Evolutionary conservation across 352 stramenopile species (phyloP).

Genomic region (Pythium utonaiense): DNA sequence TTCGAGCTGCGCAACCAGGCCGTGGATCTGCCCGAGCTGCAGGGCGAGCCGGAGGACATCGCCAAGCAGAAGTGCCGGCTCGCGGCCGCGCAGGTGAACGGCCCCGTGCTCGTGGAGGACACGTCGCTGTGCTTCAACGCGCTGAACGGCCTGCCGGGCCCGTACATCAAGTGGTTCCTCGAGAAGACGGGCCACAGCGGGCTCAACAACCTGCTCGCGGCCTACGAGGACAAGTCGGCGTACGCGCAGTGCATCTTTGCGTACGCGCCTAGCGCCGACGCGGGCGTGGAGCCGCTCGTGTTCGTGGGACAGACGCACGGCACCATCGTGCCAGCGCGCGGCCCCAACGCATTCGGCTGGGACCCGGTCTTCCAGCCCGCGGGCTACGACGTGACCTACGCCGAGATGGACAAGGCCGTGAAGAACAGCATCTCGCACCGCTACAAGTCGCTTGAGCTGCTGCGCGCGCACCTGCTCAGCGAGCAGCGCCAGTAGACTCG

Average conservation of each 20-base stretch:
- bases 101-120: conserved; percentile 95
- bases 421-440: conserved; percentile 93
- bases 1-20: conserved; percentile 92
- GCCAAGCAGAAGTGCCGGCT: conserved; percentile 93
- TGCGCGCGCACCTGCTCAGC: conserved; percentile 26
- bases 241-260: conserved; percentile 97
- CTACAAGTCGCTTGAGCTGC: conserved; percentile 75
- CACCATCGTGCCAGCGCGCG: conserved; percentile 90
- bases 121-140: conserved; percentile 97
- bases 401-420: conserved; percentile 85
- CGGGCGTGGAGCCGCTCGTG: conserved; percentile 77
- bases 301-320: conserved; percentile 93
- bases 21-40: conserved; percentile 96
- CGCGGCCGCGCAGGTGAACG: conserved; percentile 80
- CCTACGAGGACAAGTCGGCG: conserved; percentile 93
- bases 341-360: conserved; percentile 86
- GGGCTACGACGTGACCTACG: conserved; percentile 83
- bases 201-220: conserved; percentile 93
- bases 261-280: conserved; percentile 62
- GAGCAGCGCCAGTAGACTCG: neutral
- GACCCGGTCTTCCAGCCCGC: conserved; percentile 89
- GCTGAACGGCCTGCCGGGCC: conserved; percentile 90
- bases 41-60: conserved; percentile 95
- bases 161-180: conserved; percentile 99
- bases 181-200: conserved; percentile 92